These are phyloP conservation scores for Leersia perrieri DNA, from an alignment of 176 grass and related monocot species.

Conservation along the genomic window DNA sequence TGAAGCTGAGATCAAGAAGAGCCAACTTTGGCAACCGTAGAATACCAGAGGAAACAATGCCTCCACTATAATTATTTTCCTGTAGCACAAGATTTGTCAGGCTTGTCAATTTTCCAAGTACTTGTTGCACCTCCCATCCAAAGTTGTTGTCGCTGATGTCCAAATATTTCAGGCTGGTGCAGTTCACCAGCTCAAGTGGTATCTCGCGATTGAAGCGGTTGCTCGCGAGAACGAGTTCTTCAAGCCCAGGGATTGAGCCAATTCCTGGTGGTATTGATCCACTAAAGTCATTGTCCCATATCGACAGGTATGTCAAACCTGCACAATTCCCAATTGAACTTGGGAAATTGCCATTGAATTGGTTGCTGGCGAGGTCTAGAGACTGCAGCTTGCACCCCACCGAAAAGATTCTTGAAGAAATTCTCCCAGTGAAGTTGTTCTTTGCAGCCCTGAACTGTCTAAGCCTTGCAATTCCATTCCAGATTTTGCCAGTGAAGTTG, in stretches of 20 bases:
- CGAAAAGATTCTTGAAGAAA: slow-evolving; percentile 14
- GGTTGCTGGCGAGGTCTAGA: slow-evolving; percentile 7
- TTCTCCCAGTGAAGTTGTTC: slow-evolving; percentile 46
- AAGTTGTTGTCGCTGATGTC: slow-evolving; percentile 42
- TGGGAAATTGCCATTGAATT: slow-evolving; percentile 34
- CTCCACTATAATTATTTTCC: slow-evolving; percentile 38
- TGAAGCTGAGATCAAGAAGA: slow-evolving; percentile 49
- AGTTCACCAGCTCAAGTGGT: slow-evolving; percentile 43
- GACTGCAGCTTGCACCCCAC: not conserved
- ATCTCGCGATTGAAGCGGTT: slow-evolving; percentile 43
- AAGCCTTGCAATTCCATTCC: slow-evolving; percentile 30
- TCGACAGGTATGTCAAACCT: slow-evolving; percentile 16
- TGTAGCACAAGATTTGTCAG: slow-evolving; percentile 34
- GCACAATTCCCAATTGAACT: slow-evolving; percentile 54
- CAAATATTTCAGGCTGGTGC: slow-evolving; percentile 35
- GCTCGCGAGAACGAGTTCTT: slow-evolving; percentile 31
- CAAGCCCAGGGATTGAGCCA: slow-evolving; percentile 16
- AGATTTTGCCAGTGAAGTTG: slow-evolving; percentile 42
- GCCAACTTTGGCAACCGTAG: slow-evolving; percentile 32
- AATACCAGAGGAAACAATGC: slow-evolving; percentile 54
- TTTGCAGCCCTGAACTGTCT: slow-evolving; percentile 24
- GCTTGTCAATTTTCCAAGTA: slow-evolving; percentile 38
- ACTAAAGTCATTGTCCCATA: not conserved
- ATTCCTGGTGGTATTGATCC: slow-evolving; percentile 33
- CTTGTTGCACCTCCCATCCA: slow-evolving; percentile 42